Evolutionary conservation across 2,329 filamentous ascomycete genomes (phyloP), one percentile per base, ranked within the genome.

Genomic region (Paecilomyces variotii): DNA sequence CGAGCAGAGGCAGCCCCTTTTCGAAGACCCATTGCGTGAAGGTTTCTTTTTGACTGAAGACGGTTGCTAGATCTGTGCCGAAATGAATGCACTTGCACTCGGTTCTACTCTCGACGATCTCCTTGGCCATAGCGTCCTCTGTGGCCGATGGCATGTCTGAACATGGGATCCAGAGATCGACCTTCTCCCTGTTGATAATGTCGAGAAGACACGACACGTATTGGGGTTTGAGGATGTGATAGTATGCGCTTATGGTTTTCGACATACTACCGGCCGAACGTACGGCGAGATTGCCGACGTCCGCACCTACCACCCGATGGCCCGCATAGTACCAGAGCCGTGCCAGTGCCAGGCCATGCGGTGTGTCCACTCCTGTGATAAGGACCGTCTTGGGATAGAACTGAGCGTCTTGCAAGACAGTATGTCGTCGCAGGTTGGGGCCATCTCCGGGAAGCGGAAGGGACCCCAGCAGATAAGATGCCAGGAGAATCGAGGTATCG

Each of bases 151-250:
- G 79, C 7, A 88, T 84, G n/a, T 84, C 86, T 0, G 87, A 90
- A 65, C 87, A 90, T 24, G 84, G 86, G 2, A 91, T 83, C 88
- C 88, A 92, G 2, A 91, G 72, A 58, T 90, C 82, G 3, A 89
- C 80, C 0, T 79, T 76, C 62, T 91, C 87, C 0, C 74, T 69
- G 4, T 78, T 68, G 49, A 90, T 78, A 27, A 91, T 79, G 7
- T 82, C 72, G 1, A 88, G 69, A 2, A 91, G 70, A 0, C 76
- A 74, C 12, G 79, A 72, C 12, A 83, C 77, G 65, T 91, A 90
- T 0, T 72, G 71, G 19, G 78, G 75, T 62, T 67, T 75, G 32
- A 68, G 75, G 32, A 80, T 71, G 9, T 64, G 76, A 69, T 87
- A 82, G 70, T 87, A 89, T 2, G 65, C 72, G 10, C 75, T 69